Conservation (phyloP, 2,329 filamentous ascomycete species). For the Colletotrichum echinochloae region DNA sequence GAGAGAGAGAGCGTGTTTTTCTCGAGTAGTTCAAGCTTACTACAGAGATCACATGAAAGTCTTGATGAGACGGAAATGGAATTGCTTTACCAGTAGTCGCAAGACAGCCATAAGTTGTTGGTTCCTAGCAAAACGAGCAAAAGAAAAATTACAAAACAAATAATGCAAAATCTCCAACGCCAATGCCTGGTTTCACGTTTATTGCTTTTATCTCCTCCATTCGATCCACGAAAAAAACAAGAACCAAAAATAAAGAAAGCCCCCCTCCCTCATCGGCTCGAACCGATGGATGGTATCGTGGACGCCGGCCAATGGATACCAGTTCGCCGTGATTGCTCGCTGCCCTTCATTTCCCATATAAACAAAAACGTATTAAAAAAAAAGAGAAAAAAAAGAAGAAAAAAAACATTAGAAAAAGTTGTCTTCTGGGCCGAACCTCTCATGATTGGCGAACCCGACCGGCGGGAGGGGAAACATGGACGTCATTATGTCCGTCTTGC, state of each 20-base stretch:
- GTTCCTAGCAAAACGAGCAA: not conserved
- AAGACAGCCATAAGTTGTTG: not conserved
- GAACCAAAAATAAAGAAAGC: not conserved
- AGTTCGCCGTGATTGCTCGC: not conserved
- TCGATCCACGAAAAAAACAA: not conserved
- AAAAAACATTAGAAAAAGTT: conserved; percentile 30
- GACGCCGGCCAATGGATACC: not conserved
- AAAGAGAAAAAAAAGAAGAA: not conserved
- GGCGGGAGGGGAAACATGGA: conserved; percentile 29
- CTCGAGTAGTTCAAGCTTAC: not conserved
- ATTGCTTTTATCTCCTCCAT: not conserved
- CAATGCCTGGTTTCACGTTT: not conserved
- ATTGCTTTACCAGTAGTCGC: not conserved
- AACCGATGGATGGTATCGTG: not conserved
- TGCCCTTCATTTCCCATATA: not conserved
- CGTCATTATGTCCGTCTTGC: conserved; percentile 11
- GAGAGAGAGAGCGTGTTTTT: not conserved
- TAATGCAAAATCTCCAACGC: not conserved
- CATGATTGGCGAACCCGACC: conserved; percentile 1
- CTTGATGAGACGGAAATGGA: not conserved
- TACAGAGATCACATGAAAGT: not conserved
- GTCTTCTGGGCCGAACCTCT: conserved; percentile 6
- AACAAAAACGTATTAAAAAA: not conserved
- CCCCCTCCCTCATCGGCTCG: not conserved
- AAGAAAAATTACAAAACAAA: not conserved